Evolutionary conservation across 768 basidiomycete genomes (phyloP).

Genomic region (Rhizopogon sp.): DNA sequence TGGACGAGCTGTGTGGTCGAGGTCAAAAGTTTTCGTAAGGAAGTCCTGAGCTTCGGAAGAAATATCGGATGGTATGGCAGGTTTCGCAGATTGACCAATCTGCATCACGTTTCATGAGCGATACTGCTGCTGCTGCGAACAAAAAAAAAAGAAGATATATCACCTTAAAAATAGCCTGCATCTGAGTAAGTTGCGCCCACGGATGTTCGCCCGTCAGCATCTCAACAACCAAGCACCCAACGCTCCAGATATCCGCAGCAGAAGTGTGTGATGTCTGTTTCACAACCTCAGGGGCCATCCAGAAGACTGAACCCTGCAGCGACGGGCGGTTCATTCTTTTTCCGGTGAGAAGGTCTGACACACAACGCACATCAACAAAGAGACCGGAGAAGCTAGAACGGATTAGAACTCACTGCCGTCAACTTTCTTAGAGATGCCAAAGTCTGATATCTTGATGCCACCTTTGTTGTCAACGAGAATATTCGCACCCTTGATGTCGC

Average conservation of each 20-base stretch:
- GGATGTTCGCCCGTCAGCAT: slow-evolving; percentile 97
- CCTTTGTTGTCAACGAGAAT: slow-evolving; percentile 98
- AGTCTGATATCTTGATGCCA: slow-evolving; percentile 95
- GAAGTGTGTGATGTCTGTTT: slow-evolving; percentile 90
- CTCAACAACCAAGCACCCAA: slow-evolving; percentile 92
- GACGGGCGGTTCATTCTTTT: slow-evolving; percentile 85
- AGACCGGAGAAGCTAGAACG: not conserved
- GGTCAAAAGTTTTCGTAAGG: slow-evolving; percentile 79
- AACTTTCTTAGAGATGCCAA: slow-evolving; percentile 96
- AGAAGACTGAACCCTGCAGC: slow-evolving; percentile 95
- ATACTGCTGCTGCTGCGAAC: not conserved
- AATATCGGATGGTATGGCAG: slow-evolving; percentile 87
- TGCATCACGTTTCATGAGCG: slow-evolving; percentile 23
- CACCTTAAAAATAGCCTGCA: slow-evolving; percentile 99
- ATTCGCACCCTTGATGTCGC: slow-evolving; percentile 99
- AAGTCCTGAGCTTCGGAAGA: slow-evolving; percentile 86
- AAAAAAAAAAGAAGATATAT: not conserved
- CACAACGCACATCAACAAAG: slow-evolving; percentile 29
- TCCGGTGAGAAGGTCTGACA: slow-evolving; percentile 41
- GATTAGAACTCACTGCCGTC: slow-evolving; percentile 74
- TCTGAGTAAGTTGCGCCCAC: slow-evolving; percentile 93
- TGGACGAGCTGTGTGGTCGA: slow-evolving; percentile 77
- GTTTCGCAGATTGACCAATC: slow-evolving; percentile 90
- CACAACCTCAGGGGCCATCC: slow-evolving; percentile 99
- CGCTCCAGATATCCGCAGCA: slow-evolving; percentile 96